Evolutionary conservation across 1,284 basidiomycete species (phyloP).

Genomic region (Pyrrhoderma lamaoense): DNA sequence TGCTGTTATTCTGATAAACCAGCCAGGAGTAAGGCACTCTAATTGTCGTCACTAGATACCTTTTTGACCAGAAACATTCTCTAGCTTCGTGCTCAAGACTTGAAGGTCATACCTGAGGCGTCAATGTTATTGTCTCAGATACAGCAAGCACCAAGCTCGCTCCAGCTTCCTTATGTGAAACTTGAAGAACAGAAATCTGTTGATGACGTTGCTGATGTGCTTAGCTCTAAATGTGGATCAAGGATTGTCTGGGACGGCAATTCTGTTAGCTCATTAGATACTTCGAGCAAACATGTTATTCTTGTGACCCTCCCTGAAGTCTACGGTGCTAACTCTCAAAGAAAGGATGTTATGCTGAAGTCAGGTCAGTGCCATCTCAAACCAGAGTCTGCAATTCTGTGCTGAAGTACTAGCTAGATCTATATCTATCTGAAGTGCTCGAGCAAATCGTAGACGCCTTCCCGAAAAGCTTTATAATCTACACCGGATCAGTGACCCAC

Average conservation of each 20-base stretch:
- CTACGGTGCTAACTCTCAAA: constrained; percentile 31
- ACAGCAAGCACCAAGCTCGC: constrained; percentile 39
- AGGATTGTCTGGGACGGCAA: neutral
- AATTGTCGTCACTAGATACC: neutral
- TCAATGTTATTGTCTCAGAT: constrained; percentile 43
- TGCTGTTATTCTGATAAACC: constrained; percentile 57
- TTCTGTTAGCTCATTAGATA: constrained; percentile 28
- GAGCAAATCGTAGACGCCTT: constrained; percentile 39
- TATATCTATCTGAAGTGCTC: constrained; percentile 38
- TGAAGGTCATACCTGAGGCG: constrained; percentile 47
- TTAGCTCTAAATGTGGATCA: constrained; percentile 49
- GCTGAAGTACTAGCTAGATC: constrained; percentile 6
- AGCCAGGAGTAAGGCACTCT: constrained; percentile 49
- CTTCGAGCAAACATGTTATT: constrained; percentile 48
- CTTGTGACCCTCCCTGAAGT: constrained; percentile 48
- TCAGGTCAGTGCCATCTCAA: constrained; percentile 41
- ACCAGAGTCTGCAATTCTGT: no score
- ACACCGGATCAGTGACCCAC: constrained; percentile 41
- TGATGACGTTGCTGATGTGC: constrained; percentile 32
- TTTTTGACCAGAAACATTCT: constrained; percentile 1
- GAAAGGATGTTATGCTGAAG: constrained; percentile 40
- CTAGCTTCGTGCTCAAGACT: constrained; percentile 64
- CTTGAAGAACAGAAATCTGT: constrained; percentile 23
- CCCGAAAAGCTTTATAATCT: constrained; percentile 56
- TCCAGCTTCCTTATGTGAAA: constrained; percentile 58